Evolutionary conservation across 2,329 filamentous ascomycete species (phyloP).

Genomic region (Hirsutella rhossiliensis): DNA sequence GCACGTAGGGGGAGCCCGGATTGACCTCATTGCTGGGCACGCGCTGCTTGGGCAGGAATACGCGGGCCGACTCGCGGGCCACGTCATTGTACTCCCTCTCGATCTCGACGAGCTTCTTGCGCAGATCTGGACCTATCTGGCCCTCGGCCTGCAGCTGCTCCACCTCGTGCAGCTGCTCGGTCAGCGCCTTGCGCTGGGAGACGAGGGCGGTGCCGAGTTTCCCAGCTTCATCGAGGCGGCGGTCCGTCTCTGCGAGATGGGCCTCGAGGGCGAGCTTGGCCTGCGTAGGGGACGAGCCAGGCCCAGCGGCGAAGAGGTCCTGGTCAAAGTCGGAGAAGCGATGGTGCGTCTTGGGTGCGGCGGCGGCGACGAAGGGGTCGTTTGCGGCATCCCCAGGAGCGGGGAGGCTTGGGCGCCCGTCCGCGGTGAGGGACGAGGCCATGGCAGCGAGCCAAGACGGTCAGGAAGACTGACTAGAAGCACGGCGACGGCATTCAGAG

Average conservation of each 20-base stretch:
- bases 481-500: not conserved
- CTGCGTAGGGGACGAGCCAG: slow-evolving; percentile 69
- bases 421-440: slow-evolving; percentile 30
- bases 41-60: slow-evolving; percentile 76
- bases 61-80: slow-evolving; percentile 76
- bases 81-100: slow-evolving; percentile 95
- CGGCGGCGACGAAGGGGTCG: slow-evolving; percentile 46
- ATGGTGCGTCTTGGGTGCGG: slow-evolving; percentile 34
- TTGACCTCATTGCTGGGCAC: slow-evolving; percentile 56
- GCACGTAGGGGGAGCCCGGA: slow-evolving; percentile 38
- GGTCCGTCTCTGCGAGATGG: slow-evolving; percentile 84
- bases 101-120: slow-evolving; percentile 70
- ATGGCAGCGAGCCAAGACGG: slow-evolving; percentile 16
- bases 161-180: slow-evolving; percentile 72
- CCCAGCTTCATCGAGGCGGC: slow-evolving; percentile 81
- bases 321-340: slow-evolving; percentile 77
- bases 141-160: slow-evolving; percentile 64
- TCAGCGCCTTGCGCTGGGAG: slow-evolving; percentile 73
- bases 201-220: slow-evolving; percentile 80
- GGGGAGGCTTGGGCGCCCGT: slow-evolving; percentile 26
- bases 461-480: not conserved
- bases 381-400: slow-evolving; percentile 22
- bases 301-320: slow-evolving; percentile 65
- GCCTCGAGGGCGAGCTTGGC: slow-evolving; percentile 82
- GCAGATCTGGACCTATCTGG: slow-evolving; percentile 73